These are phyloP conservation scores for Streptanthus diversifolius DNA, from an alignment of 345 rosid genomes.

Conservation along the genomic window DNA sequence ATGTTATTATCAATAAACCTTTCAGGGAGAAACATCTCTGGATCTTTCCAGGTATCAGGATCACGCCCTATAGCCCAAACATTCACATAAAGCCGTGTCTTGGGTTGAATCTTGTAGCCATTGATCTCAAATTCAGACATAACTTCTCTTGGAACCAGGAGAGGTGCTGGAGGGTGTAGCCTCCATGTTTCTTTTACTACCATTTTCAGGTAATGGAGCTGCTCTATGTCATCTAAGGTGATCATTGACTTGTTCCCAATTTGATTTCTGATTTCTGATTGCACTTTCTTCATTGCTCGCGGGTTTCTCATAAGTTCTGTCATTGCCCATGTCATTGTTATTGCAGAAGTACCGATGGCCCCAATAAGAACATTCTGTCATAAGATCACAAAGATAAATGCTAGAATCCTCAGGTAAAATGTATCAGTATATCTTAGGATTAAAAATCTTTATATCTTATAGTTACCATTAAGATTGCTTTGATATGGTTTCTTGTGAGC, in stretches of 20 bases:
- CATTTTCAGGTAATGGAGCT: slow-evolving; percentile 43
- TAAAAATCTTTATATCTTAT: neutral
- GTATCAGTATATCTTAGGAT: neutral
- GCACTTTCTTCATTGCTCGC: slow-evolving; percentile 39
- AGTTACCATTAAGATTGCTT: slow-evolving; percentile 33
- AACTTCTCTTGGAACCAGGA: slow-evolving; percentile 47
- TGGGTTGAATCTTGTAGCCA: slow-evolving; percentile 34
- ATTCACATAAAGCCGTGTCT: slow-evolving; percentile 40
- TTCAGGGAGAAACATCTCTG: slow-evolving; percentile 39
- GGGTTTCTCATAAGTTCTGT: slow-evolving; percentile 44
- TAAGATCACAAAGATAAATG: neutral
- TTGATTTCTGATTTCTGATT: slow-evolving; percentile 39
- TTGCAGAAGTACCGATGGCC: slow-evolving; percentile 25
- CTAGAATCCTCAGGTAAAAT: neutral
- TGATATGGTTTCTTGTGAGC: slow-evolving; percentile 32
- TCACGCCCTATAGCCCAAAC: slow-evolving; percentile 53
- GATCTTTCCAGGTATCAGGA: slow-evolving; percentile 40
- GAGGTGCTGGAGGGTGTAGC: slow-evolving; percentile 49
- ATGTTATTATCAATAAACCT: slow-evolving; percentile 34
- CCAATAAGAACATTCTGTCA: slow-evolving; percentile 36
- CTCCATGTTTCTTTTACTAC: slow-evolving; percentile 49
- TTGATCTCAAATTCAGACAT: slow-evolving; percentile 37
- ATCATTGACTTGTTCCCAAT: slow-evolving; percentile 34
- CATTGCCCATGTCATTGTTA: slow-evolving; percentile 45
- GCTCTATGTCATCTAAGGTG: slow-evolving; percentile 23